These are phyloP conservation scores for Umbelopsis sp. DNA, from an alignment of 192 early-diverging fungal genomes.

Conservation along the genomic window DNA sequence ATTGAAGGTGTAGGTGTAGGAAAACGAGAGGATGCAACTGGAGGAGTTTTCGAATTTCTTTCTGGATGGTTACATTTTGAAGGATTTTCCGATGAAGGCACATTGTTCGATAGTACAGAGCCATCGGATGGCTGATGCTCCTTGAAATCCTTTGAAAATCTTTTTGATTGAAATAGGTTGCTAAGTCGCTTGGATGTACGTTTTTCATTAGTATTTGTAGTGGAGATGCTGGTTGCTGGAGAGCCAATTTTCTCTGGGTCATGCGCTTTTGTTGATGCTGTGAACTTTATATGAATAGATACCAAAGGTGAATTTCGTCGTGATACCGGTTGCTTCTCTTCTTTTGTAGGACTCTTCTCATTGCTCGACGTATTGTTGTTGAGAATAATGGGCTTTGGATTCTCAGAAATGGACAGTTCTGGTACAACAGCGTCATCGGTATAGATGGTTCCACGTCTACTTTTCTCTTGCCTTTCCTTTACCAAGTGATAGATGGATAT, in stretches of 20 bases:
- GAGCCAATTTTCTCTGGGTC: background rate
- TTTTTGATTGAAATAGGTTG: background rate
- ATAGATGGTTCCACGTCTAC: background rate
- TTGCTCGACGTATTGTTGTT: background rate
- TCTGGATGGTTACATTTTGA: background rate
- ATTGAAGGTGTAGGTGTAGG: background rate
- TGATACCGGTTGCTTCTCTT: background rate
- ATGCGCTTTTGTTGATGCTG: background rate
- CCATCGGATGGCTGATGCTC: background rate
- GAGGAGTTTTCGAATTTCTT: background rate
- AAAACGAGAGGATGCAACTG: background rate
- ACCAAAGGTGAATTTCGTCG: background rate
- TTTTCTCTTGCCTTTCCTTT: constrained; percentile 37
- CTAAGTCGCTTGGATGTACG: background rate
- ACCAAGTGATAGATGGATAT: constrained; percentile 88
- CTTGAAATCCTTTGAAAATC: background rate
- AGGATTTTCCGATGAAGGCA: background rate
- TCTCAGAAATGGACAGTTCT: background rate
- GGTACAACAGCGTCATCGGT: background rate
- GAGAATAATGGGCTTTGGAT: background rate
- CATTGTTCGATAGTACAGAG: background rate
- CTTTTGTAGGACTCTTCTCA: background rate
- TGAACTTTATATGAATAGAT: background rate
- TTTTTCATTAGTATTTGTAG: background rate
- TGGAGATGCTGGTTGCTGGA: background rate